Evolutionary conservation across 768 basidiomycete species (phyloP).

Genomic region (Termitomyces eurrhizus): DNA sequence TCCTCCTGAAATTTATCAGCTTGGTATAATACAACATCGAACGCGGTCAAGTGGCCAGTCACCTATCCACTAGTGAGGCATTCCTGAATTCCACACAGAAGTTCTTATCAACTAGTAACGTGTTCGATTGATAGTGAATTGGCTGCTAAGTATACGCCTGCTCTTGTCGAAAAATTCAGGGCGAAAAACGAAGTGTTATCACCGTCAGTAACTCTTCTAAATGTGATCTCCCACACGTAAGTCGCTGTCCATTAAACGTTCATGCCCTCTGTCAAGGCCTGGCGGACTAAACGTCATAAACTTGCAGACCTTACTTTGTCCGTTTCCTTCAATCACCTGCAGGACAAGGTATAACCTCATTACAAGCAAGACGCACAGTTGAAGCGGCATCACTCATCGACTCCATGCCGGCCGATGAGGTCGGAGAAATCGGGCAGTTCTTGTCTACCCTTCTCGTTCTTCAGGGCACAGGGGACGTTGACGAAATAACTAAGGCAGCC

Average conservation of each 20-base stretch:
- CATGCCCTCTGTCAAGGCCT: neutral
- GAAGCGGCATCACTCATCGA: slow-evolving; percentile 17
- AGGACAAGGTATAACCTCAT: slow-evolving; percentile 27
- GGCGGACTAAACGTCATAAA: neutral
- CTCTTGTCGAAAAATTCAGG: slow-evolving; percentile 27
- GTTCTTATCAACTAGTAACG: neutral
- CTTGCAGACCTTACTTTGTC: slow-evolving; percentile 35
- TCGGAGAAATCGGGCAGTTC: slow-evolving; percentile 36
- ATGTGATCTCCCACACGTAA: slow-evolving; percentile 31
- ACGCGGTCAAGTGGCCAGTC: slow-evolving; percentile 14
- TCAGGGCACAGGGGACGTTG: slow-evolving; percentile 29
- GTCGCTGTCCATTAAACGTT: slow-evolving; percentile 5
- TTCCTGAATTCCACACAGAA: neutral
- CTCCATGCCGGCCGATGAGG: slow-evolving; percentile 19
- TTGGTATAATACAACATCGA: slow-evolving; percentile 24
- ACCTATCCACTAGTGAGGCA: slow-evolving; percentile 18
- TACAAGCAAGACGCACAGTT: slow-evolving; percentile 34
- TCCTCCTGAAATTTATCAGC: slow-evolving; percentile 14
- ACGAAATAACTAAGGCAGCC: slow-evolving; percentile 25
- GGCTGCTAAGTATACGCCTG: slow-evolving; percentile 35
- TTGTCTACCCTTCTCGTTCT: slow-evolving; percentile 35
- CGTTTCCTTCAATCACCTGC: slow-evolving; percentile 30
- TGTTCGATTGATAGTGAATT: slow-evolving; percentile 22
- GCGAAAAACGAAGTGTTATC: slow-evolving; percentile 19
- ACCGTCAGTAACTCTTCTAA: slow-evolving; percentile 26